A percentile compares a stretch with the other conserved stretches of the same genome.
phyloP scores from a whole-genome alignment of 1,284 basidiomycete species.

The Taiwanofungus camphoratus region DNA sequence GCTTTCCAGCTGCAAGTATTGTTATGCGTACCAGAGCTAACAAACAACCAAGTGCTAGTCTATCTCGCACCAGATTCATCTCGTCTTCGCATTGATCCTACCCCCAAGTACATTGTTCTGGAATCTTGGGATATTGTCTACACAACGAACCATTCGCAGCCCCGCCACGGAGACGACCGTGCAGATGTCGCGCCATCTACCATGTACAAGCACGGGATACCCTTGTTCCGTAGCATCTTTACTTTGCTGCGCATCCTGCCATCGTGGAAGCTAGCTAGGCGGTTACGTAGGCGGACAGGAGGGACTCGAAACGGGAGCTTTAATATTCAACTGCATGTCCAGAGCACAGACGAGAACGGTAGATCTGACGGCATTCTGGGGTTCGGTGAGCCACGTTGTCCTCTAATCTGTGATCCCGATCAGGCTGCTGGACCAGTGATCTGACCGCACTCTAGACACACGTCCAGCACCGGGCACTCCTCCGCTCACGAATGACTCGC shows the following conservation, averaged over 20 bases:
- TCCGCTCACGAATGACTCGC: slow-evolving; percentile 44
- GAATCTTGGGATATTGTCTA: slow-evolving; percentile 66
- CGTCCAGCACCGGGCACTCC: slow-evolving; percentile 34
- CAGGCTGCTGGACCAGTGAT: slow-evolving; percentile 18
- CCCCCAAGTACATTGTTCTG: slow-evolving; percentile 60
- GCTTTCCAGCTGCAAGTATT: slow-evolving; percentile 66
- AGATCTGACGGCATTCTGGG: slow-evolving; percentile 30
- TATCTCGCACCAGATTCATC: slow-evolving; percentile 52
- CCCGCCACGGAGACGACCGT: slow-evolving; percentile 27
- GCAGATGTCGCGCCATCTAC: slow-evolving; percentile 60
- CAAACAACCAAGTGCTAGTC: slow-evolving; percentile 66
- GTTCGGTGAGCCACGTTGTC: slow-evolving; percentile 30
- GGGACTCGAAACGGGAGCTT: slow-evolving; percentile 42
- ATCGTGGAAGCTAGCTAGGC: slow-evolving; percentile 64
- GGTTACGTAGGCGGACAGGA: slow-evolving; percentile 42
- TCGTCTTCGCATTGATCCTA: slow-evolving; percentile 59
- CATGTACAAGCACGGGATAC: slow-evolving; percentile 78
- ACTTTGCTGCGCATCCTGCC: slow-evolving; percentile 67
- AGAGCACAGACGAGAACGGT: slow-evolving; percentile 27
- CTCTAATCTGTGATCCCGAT: slow-evolving; percentile 12
- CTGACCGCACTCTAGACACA: slow-evolving; percentile 26
- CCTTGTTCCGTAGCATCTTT: slow-evolving; percentile 70
- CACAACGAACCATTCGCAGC: slow-evolving; percentile 27
- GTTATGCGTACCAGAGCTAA: slow-evolving; percentile 59
- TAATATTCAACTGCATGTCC: slow-evolving; percentile 48